A percentile compares a stretch with the other conserved stretches of the same genome.
These are phyloP conservation scores for Aspergillus viridinutans DNA, from an alignment of 2,329 filamentous ascomycete genomes.

Conservation along the genomic window DNA sequence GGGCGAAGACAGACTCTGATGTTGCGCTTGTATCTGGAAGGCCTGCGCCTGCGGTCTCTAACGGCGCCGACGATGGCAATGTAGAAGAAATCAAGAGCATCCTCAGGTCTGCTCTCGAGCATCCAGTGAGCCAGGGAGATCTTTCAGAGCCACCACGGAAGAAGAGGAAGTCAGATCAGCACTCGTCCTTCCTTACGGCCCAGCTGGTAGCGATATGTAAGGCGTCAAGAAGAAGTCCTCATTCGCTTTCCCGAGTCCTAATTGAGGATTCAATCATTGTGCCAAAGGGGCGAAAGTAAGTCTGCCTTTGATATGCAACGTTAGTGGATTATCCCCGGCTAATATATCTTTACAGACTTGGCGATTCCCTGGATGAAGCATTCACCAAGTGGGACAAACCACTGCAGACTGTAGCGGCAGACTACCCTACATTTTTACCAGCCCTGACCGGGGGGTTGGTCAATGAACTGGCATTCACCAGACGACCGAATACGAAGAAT, in stretches of 20 bases:
- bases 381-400: conserved; percentile 35
- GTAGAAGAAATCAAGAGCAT: conserved; percentile 13
- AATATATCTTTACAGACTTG: conserved; percentile 11
- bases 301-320: conserved; percentile 2
- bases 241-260: conserved; percentile 22
- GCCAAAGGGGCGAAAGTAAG: conserved; percentile 25
- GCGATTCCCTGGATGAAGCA: conserved; percentile 22
- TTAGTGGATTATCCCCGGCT: neutral
- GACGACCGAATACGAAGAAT: conserved; percentile 13
- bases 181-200: conserved; percentile 17
- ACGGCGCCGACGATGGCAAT: conserved; percentile 6
- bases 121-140: conserved; percentile 8
- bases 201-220: conserved; percentile 28
- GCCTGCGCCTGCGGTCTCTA: conserved; percentile 1
- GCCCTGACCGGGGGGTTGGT: conserved; percentile 39
- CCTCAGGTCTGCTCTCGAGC: conserved; percentile 17
- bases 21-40: conserved; percentile 5
- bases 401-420: conserved; percentile 33
- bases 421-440: conserved; percentile 32
- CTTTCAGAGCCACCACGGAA: conserved; percentile 20
- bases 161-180: conserved; percentile 26
- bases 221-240: conserved; percentile 12
- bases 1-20: conserved; percentile 51
- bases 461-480: conserved; percentile 27
- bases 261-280: conserved; percentile 26